phyloP scores from a whole-genome alignment of 176 grass and related monocot species.

The Poa pratensis region DNA sequence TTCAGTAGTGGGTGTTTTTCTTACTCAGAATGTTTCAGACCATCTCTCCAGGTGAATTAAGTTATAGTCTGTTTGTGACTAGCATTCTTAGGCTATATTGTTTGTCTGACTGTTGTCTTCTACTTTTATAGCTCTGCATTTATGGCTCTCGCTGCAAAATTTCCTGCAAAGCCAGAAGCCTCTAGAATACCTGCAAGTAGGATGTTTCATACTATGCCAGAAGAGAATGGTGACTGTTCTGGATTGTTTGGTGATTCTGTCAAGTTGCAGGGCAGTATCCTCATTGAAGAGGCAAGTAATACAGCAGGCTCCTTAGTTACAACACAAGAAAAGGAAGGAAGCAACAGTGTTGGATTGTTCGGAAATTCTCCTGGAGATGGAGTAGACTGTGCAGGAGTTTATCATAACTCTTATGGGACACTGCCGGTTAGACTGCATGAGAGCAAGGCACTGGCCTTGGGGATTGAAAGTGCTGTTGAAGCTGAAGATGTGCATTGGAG shows the following conservation, averaged over 20 bases:
- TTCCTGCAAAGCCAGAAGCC: constrained; percentile 49
- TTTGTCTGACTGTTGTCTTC: constrained; percentile 13
- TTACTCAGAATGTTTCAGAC: constrained; percentile 90
- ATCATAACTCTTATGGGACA: constrained; percentile 41
- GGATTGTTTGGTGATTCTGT: constrained; percentile 41
- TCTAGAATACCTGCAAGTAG: constrained; percentile 28
- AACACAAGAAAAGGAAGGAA: constrained; percentile 68
- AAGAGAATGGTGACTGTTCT: constrained; percentile 44
- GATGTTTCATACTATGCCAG: constrained; percentile 30
- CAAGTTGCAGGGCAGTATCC: constrained; percentile 50
- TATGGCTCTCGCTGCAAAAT: constrained; percentile 76
- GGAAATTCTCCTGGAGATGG: constrained; percentile 46
- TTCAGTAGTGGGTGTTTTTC: constrained; percentile 87
- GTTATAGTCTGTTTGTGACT: constrained; percentile 22
- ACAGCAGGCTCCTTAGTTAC: constrained; percentile 41
- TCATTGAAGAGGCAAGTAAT: constrained; percentile 53
- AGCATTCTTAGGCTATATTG: constrained; percentile 12
- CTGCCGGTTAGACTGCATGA: constrained; percentile 42
- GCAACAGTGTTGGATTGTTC: constrained; percentile 48
- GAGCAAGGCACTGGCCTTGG: constrained; percentile 27
- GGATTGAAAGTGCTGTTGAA: constrained; percentile 35
- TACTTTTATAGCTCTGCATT: constrained; percentile 68
- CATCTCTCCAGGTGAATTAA: constrained; percentile 86
- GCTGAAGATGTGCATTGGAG: constrained; percentile 52
- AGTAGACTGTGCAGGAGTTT: constrained; percentile 41